These are phyloP conservation scores for Yamadazyma taylorii DNA, from an alignment of 1,139 yeast species.

Conservation along the genomic window DNA sequence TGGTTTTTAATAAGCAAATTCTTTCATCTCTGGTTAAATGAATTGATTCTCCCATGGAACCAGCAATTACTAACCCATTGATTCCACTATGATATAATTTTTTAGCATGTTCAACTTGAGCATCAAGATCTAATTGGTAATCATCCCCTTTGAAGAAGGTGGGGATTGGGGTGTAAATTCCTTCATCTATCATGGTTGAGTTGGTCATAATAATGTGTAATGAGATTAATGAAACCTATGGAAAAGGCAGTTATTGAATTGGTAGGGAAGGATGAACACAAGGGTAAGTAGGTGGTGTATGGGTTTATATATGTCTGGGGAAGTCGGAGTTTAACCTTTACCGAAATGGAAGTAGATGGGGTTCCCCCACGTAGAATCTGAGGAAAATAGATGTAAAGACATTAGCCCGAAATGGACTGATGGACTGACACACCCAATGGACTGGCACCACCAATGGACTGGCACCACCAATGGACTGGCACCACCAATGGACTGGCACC, in stretches of 20 bases:
- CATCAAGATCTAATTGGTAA: slow-evolving; percentile 39
- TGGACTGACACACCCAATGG: too few relatives aligned
- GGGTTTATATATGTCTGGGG: too few relatives aligned
- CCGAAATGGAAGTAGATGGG: not conserved
- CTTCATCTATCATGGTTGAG: slow-evolving; percentile 17
- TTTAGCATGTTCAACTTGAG: slow-evolving; percentile 45
- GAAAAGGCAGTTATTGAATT: too few relatives aligned
- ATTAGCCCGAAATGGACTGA: too few relatives aligned
- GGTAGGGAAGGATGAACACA: too few relatives aligned
- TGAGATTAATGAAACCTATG: too few relatives aligned
- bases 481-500: too few relatives aligned
- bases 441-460: too few relatives aligned
- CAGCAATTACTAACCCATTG: slow-evolving; percentile 47
- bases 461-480: too few relatives aligned
- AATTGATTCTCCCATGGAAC: slow-evolving; percentile 47
- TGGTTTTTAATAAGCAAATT: slow-evolving; percentile 21
- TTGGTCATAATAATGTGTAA: slow-evolving; percentile 1
- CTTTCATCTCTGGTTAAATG: slow-evolving; percentile 38
- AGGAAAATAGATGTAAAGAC: too few relatives aligned
- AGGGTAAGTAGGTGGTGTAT: not conserved
- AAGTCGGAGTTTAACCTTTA: not conserved
- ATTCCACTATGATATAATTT: slow-evolving; percentile 42
- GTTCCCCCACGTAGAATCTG: slow-evolving; percentile 1
- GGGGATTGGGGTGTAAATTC: slow-evolving; percentile 49
- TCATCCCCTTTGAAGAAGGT: slow-evolving; percentile 46